A percentile compares a stretch with the other conserved stretches of the same genome.
Evolutionary conservation across 225 moss, liverwort and hornwort genomes (phyloP).

Genomic region (Thuidium tamariscinum): DNA sequence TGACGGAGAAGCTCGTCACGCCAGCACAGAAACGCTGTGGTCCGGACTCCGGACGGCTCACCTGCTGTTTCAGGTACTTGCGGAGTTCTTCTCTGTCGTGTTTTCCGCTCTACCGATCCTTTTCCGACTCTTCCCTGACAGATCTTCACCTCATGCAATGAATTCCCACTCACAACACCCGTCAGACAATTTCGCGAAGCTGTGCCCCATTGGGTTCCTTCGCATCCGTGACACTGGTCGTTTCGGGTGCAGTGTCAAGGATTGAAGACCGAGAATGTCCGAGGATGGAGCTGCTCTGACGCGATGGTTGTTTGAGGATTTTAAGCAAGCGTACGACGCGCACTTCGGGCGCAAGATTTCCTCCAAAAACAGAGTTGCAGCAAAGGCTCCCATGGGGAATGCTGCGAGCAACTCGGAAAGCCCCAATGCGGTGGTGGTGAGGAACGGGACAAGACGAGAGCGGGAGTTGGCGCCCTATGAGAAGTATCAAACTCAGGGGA

Average conservation of each 20-base stretch:
- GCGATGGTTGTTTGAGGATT: constrained; percentile 47
- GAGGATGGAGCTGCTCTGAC: constrained; percentile 22
- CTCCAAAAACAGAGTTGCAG: not conserved
- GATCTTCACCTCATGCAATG: not conserved
- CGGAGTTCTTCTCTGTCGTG: not conserved
- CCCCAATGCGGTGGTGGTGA: not conserved
- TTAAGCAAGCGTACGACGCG: constrained; percentile 32
- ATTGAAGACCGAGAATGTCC: constrained; percentile 4
- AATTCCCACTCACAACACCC: not conserved
- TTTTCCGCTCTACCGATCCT: not conserved
- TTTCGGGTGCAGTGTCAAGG: not conserved
- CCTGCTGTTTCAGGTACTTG: not conserved
- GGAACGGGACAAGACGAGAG: not conserved
- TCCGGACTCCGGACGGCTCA: not conserved
- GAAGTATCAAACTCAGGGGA: constrained; percentile 16
- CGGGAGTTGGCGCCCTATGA: constrained; percentile 45
- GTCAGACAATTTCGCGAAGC: too few relatives aligned
- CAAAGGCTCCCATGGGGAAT: not conserved
- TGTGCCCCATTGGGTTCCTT: not conserved
- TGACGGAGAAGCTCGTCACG: too few relatives aligned
- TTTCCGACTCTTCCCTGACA: not conserved
- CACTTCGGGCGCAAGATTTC: constrained; percentile 10
- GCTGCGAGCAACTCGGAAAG: not conserved
- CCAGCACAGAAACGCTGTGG: not conserved
- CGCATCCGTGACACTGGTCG: not conserved